Evolutionary conservation across 495 filamentous ascomycete species (phyloP).

Genomic region (Margaritispora aquatica): DNA sequence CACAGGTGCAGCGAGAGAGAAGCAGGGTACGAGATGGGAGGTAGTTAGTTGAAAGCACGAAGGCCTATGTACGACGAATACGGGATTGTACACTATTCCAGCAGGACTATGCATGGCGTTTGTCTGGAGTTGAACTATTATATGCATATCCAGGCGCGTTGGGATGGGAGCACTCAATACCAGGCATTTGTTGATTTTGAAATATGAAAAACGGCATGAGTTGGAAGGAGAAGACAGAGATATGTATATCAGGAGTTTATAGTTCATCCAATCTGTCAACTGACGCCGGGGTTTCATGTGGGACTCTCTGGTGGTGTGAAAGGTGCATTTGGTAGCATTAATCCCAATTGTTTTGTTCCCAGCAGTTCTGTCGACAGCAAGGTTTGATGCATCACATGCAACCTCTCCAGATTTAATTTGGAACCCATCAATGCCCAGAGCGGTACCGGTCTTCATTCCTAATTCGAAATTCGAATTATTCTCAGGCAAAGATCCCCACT

Average conservation of each 20-base stretch:
- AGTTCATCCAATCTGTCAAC: neutral
- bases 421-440: neutral
- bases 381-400: neutral
- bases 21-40: conserved; percentile 35
- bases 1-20: conserved; percentile 51
- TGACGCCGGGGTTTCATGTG: neutral
- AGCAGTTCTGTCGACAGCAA: neutral
- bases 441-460: neutral
- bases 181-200: neutral
- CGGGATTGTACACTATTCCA: neutral
- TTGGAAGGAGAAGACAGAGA: neutral
- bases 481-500: neutral
- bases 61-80: neutral
- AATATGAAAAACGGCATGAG: neutral
- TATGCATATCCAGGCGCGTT: neutral
- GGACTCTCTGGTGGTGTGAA: neutral
- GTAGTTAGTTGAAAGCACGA: neutral
- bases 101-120: neutral
- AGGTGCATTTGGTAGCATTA: neutral
- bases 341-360: neutral
- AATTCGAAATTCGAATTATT: neutral
- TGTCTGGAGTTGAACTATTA: neutral
- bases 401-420: neutral
- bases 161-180: neutral
- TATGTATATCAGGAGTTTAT: neutral